A percentile compares a stretch with the other conserved stretches of the same genome.
phyloP scores from a whole-genome alignment of 176 grass and related monocot genomes.

The Juncus inflexus region DNA sequence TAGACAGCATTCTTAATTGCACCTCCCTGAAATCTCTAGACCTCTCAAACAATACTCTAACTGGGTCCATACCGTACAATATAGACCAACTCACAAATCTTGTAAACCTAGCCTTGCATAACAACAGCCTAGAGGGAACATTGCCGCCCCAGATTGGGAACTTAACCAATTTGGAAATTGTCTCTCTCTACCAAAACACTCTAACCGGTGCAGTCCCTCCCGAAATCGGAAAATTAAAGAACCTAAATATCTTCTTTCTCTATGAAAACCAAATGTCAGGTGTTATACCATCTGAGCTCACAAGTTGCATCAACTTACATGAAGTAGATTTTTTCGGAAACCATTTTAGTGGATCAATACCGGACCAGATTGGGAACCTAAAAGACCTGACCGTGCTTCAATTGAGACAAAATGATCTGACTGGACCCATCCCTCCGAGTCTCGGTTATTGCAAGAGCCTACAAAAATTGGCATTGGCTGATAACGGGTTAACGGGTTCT shows the following conservation, averaged over 20 bases:
- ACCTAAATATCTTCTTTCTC: conserved; percentile 53
- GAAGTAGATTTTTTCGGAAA: conserved; percentile 95
- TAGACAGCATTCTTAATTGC: conserved; percentile 43
- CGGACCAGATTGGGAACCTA: conserved; percentile 60
- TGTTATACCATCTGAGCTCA: conserved; percentile 52
- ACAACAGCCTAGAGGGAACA: conserved; percentile 66
- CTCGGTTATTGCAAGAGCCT: conserved; percentile 63
- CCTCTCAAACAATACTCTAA: conserved; percentile 71
- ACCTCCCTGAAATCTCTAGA: conserved; percentile 52
- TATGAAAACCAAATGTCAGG: conserved; percentile 96
- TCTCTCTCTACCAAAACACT: conserved; percentile 81
- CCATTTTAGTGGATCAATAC: conserved; percentile 59
- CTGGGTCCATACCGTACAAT: conserved; percentile 33
- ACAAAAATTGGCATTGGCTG: conserved; percentile 69
- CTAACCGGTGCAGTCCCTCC: conserved; percentile 52
- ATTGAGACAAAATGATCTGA: conserved; percentile 86
- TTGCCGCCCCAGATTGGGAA: conserved; percentile 57
- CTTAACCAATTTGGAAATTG: conserved; percentile 63
- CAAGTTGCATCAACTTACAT: conserved; percentile 73
- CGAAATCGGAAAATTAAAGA: conserved; percentile 63
- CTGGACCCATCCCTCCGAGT: conserved; percentile 66
- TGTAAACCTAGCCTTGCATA: conserved; percentile 73
- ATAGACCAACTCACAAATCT: conserved; percentile 57
- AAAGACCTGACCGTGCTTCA: conserved; percentile 71
- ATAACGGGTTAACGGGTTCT: conserved; percentile 61